These are phyloP conservation scores for Candida vaughaniae DNA, from an alignment of 805 yeast genomes.

Conservation along the genomic window DNA sequence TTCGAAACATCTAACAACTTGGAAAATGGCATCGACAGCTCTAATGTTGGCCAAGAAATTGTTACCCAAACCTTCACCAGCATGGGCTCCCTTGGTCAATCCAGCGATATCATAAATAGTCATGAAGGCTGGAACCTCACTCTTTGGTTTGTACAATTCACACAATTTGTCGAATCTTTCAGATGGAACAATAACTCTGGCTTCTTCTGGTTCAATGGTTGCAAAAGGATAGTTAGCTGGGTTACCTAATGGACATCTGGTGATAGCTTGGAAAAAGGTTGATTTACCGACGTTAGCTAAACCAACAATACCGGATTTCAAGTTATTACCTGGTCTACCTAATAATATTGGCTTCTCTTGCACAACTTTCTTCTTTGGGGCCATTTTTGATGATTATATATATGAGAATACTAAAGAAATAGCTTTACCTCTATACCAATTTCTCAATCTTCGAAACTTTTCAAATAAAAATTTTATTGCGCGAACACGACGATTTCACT, in stretches of 20 bases:
- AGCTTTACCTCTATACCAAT: not conserved
- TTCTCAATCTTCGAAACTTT: constrained; percentile 1
- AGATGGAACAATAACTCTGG: constrained; percentile 92
- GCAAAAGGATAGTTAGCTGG: constrained; percentile 99
- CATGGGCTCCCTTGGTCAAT: constrained; percentile 92
- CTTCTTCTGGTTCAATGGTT: constrained; percentile 97
- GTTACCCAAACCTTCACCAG: constrained; percentile 97
- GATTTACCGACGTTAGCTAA: constrained; percentile 95
- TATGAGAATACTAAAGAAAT: too few species aligned
- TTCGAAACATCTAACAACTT: constrained; percentile 95
- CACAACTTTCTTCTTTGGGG: constrained; percentile 68
- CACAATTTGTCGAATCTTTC: constrained; percentile 77
- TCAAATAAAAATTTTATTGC: constrained; percentile 9
- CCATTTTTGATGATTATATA: constrained; percentile 43
- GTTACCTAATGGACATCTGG: constrained; percentile 87
- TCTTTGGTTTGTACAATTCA: constrained; percentile 75
- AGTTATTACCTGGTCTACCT: constrained; percentile 67
- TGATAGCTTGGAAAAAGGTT: constrained; percentile 95
- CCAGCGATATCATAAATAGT: constrained; percentile 98
- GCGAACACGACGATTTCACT: constrained; percentile 4
- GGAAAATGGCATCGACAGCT: constrained; percentile 97
- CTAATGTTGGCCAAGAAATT: constrained; percentile 95
- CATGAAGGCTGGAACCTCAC: constrained; percentile 86
- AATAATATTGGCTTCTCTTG: constrained; percentile 71
- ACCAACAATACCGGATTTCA: constrained; percentile 82